These are phyloP conservation scores for Backusella psychrophila DNA, from an alignment of 192 early-diverging fungal genomes.

Conservation along the genomic window DNA sequence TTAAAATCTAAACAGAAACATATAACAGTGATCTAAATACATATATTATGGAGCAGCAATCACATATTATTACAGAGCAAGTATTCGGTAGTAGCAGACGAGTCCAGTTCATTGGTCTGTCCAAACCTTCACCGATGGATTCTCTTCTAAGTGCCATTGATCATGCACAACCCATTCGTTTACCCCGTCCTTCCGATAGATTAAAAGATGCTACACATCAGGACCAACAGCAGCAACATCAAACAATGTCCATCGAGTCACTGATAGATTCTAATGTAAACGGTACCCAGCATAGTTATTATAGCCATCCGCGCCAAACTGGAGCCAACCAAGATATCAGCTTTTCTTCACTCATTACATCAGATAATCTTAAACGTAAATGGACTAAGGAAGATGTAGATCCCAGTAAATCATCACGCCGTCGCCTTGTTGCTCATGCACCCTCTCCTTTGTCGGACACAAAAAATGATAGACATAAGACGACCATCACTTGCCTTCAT, in stretches of 20 bases:
- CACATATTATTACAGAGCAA: slow-evolving; percentile 34
- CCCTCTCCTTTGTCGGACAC: slow-evolving; percentile 3
- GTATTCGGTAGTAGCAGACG: slow-evolving; percentile 35
- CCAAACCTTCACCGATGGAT: slow-evolving; percentile 26
- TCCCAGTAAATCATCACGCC: background rate
- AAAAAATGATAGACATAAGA: slow-evolving; percentile 42
- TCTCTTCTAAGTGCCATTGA: slow-evolving; percentile 32
- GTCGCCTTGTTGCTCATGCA: background rate
- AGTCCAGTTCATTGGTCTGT: slow-evolving; percentile 24
- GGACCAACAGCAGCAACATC: slow-evolving; percentile 4
- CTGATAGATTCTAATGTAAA: slow-evolving; percentile 11
- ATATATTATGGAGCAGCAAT: slow-evolving; percentile 20
- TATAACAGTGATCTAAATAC: background rate
- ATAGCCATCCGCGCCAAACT: background rate
- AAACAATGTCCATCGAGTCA: slow-evolving; percentile 26
- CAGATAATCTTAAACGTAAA: background rate
- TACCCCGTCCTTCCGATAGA: background rate
- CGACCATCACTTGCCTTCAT: slow-evolving; percentile 78
- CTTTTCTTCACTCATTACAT: background rate
- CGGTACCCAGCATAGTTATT: background rate
- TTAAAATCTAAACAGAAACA: background rate
- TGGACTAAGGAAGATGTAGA: background rate
- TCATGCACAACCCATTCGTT: slow-evolving; percentile 18
- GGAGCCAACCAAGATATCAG: background rate
- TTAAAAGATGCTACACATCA: background rate